phyloP scores from a whole-genome alignment of 2,329 filamentous ascomycete genomes.

The Phialocephala subalpina region DNA sequence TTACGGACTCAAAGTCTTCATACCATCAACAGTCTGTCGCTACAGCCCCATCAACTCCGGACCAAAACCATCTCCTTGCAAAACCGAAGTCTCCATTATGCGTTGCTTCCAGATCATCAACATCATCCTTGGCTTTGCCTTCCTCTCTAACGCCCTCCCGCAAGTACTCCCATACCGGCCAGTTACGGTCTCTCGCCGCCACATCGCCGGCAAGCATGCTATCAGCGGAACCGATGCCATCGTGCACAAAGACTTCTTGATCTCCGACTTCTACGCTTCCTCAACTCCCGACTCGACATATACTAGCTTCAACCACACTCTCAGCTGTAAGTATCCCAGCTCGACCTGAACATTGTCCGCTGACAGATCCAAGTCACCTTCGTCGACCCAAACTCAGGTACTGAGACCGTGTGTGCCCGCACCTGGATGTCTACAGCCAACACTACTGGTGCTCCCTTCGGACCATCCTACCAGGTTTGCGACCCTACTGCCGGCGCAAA shows the following conservation, averaged over 20 bases:
- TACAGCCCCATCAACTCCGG: not conserved
- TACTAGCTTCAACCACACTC: constrained; percentile 20
- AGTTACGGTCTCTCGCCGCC: not conserved
- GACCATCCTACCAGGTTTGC: constrained; percentile 29
- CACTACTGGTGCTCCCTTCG: constrained; percentile 25
- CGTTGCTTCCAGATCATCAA: constrained; percentile 24
- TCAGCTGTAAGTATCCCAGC: constrained; percentile 34
- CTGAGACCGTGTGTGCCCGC: constrained; percentile 36
- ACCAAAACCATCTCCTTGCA: not conserved
- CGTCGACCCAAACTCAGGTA: constrained; percentile 41
- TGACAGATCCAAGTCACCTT: constrained; percentile 34
- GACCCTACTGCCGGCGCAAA: constrained; percentile 5
- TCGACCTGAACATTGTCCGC: not conserved
- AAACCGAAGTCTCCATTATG: constrained; percentile 19
- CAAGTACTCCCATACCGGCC: not conserved
- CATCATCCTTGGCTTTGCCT: constrained; percentile 23
- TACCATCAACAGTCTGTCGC: not conserved
- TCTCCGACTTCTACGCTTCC: constrained; percentile 24
- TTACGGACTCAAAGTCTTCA: not conserved
- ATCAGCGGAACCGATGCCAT: not conserved
- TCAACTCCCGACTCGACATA: constrained; percentile 6
- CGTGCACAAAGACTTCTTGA: constrained; percentile 26
- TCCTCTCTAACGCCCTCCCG: constrained; percentile 18
- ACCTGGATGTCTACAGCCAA: constrained; percentile 32
- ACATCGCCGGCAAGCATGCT: constrained; percentile 7